Evolutionary conservation across 805 yeast species (phyloP), one percentile per base, ranked within the genome.

Genomic region (Candida fluviatilis): DNA sequence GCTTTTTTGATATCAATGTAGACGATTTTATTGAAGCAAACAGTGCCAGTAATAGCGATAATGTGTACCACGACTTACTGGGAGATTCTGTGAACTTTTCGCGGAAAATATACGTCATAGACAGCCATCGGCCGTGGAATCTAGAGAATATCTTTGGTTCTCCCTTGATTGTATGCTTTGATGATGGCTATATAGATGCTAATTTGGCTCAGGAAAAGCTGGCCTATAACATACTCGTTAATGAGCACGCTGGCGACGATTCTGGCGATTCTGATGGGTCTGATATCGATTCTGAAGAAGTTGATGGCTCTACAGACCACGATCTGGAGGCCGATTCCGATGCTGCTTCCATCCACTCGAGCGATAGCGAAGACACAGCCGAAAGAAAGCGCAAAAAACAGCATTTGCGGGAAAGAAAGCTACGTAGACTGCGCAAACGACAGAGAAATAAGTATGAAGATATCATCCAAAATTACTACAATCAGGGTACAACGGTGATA

Each of bases 101-200:
- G 34, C 71, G 93, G 46, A 77, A 72, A 40, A 75, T 91, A 2
- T 95, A 87, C 51, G 76, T 95, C 8, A 71, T 93, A 39, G 99
- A 93, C 60, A 89, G 95, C 3, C 93, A 85, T 47, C 68, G 98
- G 46, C 99, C 99, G 3, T 93, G 99, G 98, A 90, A 90, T 60
- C 66, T 93, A 46, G 96, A 90, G 57, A 93, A 93, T 55, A 53
- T 93, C 34, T 90, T 85, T 69, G 96, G 95, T 1, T 81, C 91
- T 5, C 78, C 78, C 7, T 71, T 78, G 45, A 77, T 93, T 4
- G 72, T 71, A 5, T 90, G 98, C 58, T 75, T 90, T 43, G 98
- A 90, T 54, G 98, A 91, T 56, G 96, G 96, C 0, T 67, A 69
- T 34, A 71, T 84, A 2, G 85, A 82, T 23, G 75, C 72, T 25